Conservation (phyloP, 768 basidiomycete species). For the Boletus rufocinnamomeus region DNA sequence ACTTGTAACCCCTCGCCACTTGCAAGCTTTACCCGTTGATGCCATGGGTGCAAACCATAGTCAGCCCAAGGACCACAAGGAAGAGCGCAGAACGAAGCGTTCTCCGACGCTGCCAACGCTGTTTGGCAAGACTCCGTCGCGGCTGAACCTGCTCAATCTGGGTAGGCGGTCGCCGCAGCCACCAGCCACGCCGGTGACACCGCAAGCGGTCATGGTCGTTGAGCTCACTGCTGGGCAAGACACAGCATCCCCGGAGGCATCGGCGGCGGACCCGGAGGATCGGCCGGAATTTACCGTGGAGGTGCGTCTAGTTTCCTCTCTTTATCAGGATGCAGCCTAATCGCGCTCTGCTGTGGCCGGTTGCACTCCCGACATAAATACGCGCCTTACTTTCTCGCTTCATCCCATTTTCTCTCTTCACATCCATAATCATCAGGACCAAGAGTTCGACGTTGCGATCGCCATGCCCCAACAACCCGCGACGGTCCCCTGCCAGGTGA, state of each 20-base stretch:
- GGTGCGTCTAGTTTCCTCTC: constrained; percentile 8
- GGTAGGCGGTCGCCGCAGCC: constrained; percentile 34
- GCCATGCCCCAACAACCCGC: constrained; percentile 35
- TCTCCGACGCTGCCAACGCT: constrained; percentile 27
- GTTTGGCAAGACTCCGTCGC: constrained; percentile 30
- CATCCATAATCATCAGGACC: constrained; percentile 19
- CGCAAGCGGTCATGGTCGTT: constrained; percentile 10
- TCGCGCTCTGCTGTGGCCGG: constrained; percentile 17
- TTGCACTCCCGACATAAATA: constrained; percentile 17
- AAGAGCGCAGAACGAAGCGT: constrained; percentile 28
- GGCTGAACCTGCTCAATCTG: constrained; percentile 31
- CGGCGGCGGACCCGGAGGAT: constrained; percentile 21
- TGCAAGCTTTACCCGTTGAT: background rate
- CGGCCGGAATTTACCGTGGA: constrained; percentile 31
- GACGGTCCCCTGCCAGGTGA: constrained; percentile 51
- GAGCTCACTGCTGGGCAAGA: constrained; percentile 16
- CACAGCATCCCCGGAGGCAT: constrained; percentile 30
- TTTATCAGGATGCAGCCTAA: constrained; percentile 12
- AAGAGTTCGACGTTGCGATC: constrained; percentile 10
- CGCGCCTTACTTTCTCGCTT: constrained; percentile 1
- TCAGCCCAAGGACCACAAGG: constrained; percentile 24
- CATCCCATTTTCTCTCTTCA: constrained; percentile 9
- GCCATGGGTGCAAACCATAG: constrained; percentile 33
- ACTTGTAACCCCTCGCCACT: background rate
- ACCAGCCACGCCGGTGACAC: constrained; percentile 30